Evolutionary conservation across 768 basidiomycete species (phyloP).

Genomic region (Hypholoma sublateritium): DNA sequence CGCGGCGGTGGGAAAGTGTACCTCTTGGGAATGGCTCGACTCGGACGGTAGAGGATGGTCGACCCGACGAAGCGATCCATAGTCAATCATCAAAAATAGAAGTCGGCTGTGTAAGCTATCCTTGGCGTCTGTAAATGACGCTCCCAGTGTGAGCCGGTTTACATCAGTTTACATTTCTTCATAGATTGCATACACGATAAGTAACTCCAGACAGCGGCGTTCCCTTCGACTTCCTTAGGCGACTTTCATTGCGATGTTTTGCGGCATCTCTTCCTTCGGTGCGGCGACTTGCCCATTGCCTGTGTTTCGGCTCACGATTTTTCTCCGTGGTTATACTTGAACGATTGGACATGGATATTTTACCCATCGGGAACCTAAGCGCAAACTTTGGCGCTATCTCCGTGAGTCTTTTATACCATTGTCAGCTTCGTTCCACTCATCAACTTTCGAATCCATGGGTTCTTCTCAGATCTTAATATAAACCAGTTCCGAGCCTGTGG

Average conservation of each 20-base stretch:
- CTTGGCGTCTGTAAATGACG: constrained; percentile 10
- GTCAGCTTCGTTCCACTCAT: constrained; percentile 15
- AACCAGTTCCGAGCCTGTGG: constrained; percentile 23
- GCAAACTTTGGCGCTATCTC: constrained; percentile 24
- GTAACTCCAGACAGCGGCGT: constrained; percentile 4
- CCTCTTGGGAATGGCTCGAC: constrained; percentile 2
- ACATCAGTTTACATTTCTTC: constrained; percentile 1
- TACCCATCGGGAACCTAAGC: constrained; percentile 21
- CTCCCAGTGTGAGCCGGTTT: not conserved
- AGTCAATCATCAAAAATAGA: constrained; percentile 11
- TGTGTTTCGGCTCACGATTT: constrained; percentile 10
- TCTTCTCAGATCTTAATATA: constrained; percentile 23
- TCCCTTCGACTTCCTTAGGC: not conserved
- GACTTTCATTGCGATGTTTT: not conserved
- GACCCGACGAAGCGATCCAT: constrained; percentile 1
- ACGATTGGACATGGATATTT: constrained; percentile 6
- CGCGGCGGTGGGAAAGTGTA: constrained; percentile 8
- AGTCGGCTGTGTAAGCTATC: constrained; percentile 9
- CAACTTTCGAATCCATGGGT: constrained; percentile 20
- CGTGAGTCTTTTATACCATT: constrained; percentile 24
- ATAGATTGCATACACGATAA: not conserved
- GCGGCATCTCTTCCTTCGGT: not conserved
- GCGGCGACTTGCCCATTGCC: not conserved
- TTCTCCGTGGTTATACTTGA: constrained; percentile 6
- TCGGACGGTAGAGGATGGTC: not conserved